Base-by-base conservation (phyloP, 2,329 filamentous ascomycete species). In the Neoscytalidium dimidiatum region DNA sequence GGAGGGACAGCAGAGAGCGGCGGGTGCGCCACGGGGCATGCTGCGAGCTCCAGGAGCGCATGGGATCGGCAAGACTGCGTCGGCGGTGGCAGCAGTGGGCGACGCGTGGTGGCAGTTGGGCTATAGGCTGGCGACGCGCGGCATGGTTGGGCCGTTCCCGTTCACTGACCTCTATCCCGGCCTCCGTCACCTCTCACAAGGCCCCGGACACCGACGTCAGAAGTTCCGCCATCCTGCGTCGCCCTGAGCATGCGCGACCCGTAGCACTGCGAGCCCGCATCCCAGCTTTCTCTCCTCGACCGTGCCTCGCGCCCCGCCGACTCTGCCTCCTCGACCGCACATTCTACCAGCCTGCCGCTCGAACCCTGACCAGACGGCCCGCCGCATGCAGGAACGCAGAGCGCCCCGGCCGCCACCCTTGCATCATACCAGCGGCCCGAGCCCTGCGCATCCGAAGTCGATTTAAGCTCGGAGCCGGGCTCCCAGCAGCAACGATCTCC, bases 111-210 rank as follows among this genome's bases (percentile, higher is more conserved):
- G 44, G 7, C 44, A 9, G 6, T 33, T 11, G 31, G 6, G 31
- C 31, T 23, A 2, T 11, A 29, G 46, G 23, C 31, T 19, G 53
- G 21, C 53, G 17, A 23, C 38, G n/a, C 23, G 41, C 38, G 26
- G 17, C 21, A 23, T 38, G 31, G 33, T 17, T 56, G 52, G 52
- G 52, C 33, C 26, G 23, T 44, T 23, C 35, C 41, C 56, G 26
- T 29, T 60, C 41, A 60, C 56, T 60, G 56, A 46, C 56, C 26
- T 46, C 56, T 46, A 60, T 60, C 56, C 56, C 56, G 56, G 41
- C 56, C 56, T 60, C n/a, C n/a, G n/a, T n/a, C 56, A 60, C 56
- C 9, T 60, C 56, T 60, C 56, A 60, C 56, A 60, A 60, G 56
- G 21, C 56, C 19, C 38, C 56, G 26, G 53, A 23, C 56, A 33